These are phyloP conservation scores for Adansonia grandidieri DNA, from an alignment of 441 rosid genomes.

Conservation along the genomic window DNA sequence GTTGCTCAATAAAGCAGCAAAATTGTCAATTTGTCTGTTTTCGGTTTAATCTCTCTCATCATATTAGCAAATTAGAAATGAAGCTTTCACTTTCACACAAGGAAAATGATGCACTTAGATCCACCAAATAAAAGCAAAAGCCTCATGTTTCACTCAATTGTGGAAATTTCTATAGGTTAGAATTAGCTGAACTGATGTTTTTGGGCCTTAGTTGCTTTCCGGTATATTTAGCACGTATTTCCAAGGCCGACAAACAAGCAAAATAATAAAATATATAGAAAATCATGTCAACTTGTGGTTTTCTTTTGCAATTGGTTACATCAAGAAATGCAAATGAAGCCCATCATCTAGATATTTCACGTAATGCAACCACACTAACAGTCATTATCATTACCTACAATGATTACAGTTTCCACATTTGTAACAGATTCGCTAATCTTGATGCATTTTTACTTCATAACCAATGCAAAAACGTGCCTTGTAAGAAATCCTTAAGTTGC, in stretches of 20 bases:
- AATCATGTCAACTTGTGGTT: not conserved
- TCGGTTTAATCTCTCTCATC: not conserved
- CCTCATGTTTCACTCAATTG: not conserved
- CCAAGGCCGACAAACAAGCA: not conserved
- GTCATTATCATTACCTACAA: not conserved
- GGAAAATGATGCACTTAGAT: not conserved
- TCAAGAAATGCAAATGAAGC: not conserved
- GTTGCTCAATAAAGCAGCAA: not conserved
- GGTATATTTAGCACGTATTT: not conserved
- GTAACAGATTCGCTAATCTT: not conserved
- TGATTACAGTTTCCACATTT: not conserved
- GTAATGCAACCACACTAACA: not conserved
- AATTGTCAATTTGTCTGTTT: not conserved
- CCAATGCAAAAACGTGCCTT: not conserved
- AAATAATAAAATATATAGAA: not conserved
- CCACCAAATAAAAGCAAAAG: not conserved
- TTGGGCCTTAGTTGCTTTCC: not conserved
- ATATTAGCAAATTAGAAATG: not conserved
- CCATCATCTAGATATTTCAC: not conserved
- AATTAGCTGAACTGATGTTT: not conserved
- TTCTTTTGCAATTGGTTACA: not conserved
- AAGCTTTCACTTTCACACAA: not conserved
- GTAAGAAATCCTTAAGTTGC: not conserved
- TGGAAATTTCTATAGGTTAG: not conserved
- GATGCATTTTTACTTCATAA: not conserved